Evolutionary conservation across 1,139 yeast species (phyloP).

Genomic region (Kluyveromyces sp.): DNA sequence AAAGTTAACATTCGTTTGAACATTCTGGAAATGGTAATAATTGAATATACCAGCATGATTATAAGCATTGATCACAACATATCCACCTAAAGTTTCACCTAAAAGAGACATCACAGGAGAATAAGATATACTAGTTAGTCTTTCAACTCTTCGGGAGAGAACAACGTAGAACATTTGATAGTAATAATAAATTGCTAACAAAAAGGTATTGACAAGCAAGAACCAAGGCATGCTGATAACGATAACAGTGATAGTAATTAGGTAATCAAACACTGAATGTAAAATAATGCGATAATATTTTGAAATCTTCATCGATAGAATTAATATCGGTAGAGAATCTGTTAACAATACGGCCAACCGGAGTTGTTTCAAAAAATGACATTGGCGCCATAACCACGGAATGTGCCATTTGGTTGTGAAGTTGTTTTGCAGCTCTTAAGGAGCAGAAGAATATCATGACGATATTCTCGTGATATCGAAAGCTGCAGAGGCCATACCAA

Average conservation of each 20-base stretch:
- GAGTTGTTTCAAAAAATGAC: constrained; percentile 75
- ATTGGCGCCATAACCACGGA: constrained; percentile 64
- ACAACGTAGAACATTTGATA: constrained; percentile 48
- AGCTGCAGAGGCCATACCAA: constrained; percentile 48
- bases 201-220: constrained; percentile 35
- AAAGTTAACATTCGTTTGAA: constrained; percentile 58
- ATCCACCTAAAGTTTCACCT: constrained; percentile 54
- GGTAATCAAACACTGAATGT: constrained; percentile 36
- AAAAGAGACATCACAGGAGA: constrained; percentile 61
- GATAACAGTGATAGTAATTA: constrained; percentile 45
- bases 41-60: constrained; percentile 46
- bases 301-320: constrained; percentile 48
- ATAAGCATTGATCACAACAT: constrained; percentile 52
- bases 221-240: constrained; percentile 46
- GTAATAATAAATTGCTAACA: constrained; percentile 42
- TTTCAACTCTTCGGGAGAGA: constrained; percentile 48
- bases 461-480: constrained; percentile 44
- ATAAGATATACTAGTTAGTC: constrained; percentile 43
- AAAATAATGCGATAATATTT: constrained; percentile 43
- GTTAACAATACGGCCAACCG: constrained; percentile 67
- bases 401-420: constrained; percentile 57
- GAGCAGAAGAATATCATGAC: constrained; percentile 58
- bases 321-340: constrained; percentile 65
- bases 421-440: constrained; percentile 50
- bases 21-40: constrained; percentile 47